Conservation (phyloP, 768 basidiomycete genomes). For the Boletus rufocinnamomeus region DNA sequence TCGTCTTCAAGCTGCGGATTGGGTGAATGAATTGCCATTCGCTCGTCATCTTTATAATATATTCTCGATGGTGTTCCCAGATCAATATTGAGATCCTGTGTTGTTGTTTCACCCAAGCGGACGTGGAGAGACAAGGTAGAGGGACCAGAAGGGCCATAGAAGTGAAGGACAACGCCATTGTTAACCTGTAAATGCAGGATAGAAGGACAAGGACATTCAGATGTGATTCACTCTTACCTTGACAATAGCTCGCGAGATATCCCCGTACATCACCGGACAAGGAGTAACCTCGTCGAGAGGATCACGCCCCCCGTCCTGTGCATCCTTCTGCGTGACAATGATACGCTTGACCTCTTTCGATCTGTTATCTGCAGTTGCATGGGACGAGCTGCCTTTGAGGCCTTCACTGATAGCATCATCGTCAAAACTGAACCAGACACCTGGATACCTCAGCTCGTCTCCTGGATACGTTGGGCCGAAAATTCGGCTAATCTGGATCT, state of each 20-base stretch:
- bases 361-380: conserved; percentile 52
- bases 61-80: conserved; percentile 75
- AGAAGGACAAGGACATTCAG: neutral
- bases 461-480: conserved; percentile 86
- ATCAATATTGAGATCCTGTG: conserved; percentile 78
- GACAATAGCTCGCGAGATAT: conserved; percentile 63
- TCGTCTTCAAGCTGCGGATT: conserved; percentile 42
- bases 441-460: conserved; percentile 78
- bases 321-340: conserved; percentile 68
- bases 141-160: conserved; percentile 54
- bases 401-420: conserved; percentile 66
- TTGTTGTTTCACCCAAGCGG: conserved; percentile 71
- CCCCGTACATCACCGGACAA: conserved; percentile 69
- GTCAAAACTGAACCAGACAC: conserved; percentile 82
- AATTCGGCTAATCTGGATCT: conserved; percentile 64
- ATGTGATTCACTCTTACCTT: conserved; percentile 46
- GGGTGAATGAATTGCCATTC: conserved; percentile 81
- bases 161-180: conserved; percentile 69
- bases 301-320: conserved; percentile 56
- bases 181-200: conserved; percentile 51
- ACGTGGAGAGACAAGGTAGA: conserved; percentile 51
- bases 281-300: conserved; percentile 72
- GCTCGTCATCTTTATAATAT: conserved; percentile 87
- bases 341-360: conserved; percentile 77
- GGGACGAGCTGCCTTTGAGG: conserved; percentile 44